These are phyloP conservation scores for Hymenoscyphus repandus DNA, from an alignment of 2,329 filamentous ascomycete genomes.

Conservation along the genomic window DNA sequence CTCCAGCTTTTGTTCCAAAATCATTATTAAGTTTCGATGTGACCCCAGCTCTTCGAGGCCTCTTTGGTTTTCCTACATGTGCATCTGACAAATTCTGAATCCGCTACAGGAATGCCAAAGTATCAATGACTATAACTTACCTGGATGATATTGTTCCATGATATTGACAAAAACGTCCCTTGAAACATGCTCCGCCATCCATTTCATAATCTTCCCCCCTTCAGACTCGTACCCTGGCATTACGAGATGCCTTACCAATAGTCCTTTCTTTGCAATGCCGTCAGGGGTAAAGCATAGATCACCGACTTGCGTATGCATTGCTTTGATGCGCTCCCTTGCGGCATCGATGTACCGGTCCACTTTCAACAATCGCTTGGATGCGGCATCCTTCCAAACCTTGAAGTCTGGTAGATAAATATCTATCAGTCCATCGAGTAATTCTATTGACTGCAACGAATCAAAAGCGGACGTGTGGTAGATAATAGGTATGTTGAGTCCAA, in stretches of 20 bases:
- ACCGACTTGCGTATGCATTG: slow-evolving; percentile 77
- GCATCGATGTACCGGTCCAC: slow-evolving; percentile 68
- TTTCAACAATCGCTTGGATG: slow-evolving; percentile 69
- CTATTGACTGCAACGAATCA: slow-evolving; percentile 67
- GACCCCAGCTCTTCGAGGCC: slow-evolving; percentile 28
- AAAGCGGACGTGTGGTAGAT: slow-evolving; percentile 83
- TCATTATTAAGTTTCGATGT: slow-evolving; percentile 23
- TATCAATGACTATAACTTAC: not conserved
- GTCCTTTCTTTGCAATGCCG: slow-evolving; percentile 71
- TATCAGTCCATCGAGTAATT: slow-evolving; percentile 70
- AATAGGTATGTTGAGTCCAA: slow-evolving; percentile 67
- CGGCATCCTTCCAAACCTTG: slow-evolving; percentile 68
- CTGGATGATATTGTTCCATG: slow-evolving; percentile 83
- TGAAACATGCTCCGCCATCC: slow-evolving; percentile 68
- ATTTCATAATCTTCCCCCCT: slow-evolving; percentile 67
- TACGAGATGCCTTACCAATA: slow-evolving; percentile 73
- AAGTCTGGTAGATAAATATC: slow-evolving; percentile 89
- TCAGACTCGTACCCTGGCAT: slow-evolving; percentile 79
- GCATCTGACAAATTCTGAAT: slow-evolving; percentile 40
- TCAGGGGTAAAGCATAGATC: slow-evolving; percentile 78
- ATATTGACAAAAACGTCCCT: slow-evolving; percentile 76
- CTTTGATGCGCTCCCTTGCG: slow-evolving; percentile 71
- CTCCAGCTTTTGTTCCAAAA: slow-evolving; percentile 24
- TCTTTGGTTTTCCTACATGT: slow-evolving; percentile 68
- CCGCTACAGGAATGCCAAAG: not conserved